Base-by-base conservation (phyloP, 176 grass and related monocot species). In the Canna indica region DNA sequence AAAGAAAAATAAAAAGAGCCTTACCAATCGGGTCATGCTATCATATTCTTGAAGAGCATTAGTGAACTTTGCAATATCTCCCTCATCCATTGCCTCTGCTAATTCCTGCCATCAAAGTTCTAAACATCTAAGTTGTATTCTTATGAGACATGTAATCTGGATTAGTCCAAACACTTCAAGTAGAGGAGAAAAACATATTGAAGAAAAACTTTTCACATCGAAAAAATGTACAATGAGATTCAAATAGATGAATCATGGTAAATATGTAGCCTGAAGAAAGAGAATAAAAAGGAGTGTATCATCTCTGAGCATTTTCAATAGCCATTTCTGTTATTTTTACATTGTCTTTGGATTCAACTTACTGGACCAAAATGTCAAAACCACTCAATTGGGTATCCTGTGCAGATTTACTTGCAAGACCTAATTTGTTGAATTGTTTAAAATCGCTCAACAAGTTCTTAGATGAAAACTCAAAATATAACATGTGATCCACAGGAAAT, bases 21-120 rank as follows among this genome's bases (percentile, higher is more conserved):
- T 75, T 84, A 99, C 95, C 77, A 99, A 82, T 9, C 95, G 82
- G 76, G 95, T 99, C 95, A 99, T 90, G 90, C 89, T 82, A 73
- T 99, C 95, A 85, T 84, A 99, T 77, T 99, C 95, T 83, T 90
- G 92, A 45, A 99, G 83, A 46, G 79, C 79, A 81, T 94, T 87
- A 75, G 86, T 99, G 69, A 99, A 99, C 76, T 90, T 93, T 54
- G 73, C 80, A 82, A 93, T 67, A 86, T 99, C 95, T 70, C 84
- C 95, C 72, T 99, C 90, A 76, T 99, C 95, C 86, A 99, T 86
- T n/a, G 95, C 77, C 78, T 82, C 76, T 38, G 90, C 84, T 74
- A 99, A 86, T 85, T 93, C 90, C 95, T 99, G 83, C 14, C 71
- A 84, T 44, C 26, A 32, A 44, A 45, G 20, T 26, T 26, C 18